A percentile compares a stretch with the other conserved stretches of the same genome.
These are phyloP conservation scores for Curvularia spicifera DNA, from an alignment of 2,329 filamentous ascomycete genomes.

Conservation along the genomic window DNA sequence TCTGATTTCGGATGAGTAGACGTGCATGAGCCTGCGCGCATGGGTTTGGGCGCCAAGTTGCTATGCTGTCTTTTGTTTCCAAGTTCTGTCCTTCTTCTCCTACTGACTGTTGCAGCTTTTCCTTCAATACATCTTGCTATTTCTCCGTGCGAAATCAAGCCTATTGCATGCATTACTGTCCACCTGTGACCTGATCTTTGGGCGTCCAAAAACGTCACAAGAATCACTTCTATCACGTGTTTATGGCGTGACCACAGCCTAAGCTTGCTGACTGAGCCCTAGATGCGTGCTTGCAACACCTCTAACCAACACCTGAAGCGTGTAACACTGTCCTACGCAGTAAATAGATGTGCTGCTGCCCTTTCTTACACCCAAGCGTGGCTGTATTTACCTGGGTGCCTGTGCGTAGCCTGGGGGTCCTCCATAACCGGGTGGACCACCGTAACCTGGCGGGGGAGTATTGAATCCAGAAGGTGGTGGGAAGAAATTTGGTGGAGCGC, in stretches of 20 bases:
- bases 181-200: not conserved
- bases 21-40: slow-evolving; percentile 6
- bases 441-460: slow-evolving; percentile 33
- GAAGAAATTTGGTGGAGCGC: slow-evolving; percentile 56
- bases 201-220: not conserved
- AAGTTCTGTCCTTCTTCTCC: slow-evolving; percentile 6
- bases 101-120: slow-evolving; percentile 6
- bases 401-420: slow-evolving; percentile 21
- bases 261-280: not conserved
- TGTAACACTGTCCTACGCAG: not conserved
- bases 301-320: not conserved
- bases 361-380: not conserved
- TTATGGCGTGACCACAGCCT: not conserved
- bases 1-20: slow-evolving; percentile 8
- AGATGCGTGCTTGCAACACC: not conserved
- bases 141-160: not conserved
- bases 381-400: slow-evolving; percentile 16
- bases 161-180: not conserved
- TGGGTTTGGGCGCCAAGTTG: slow-evolving; percentile 8
- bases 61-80: slow-evolving; percentile 3
- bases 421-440: slow-evolving; percentile 26
- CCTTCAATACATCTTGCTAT: slow-evolving; percentile 3
- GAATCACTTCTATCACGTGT: not conserved
- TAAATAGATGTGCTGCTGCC: not conserved
- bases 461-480: slow-evolving; percentile 36